A percentile compares a stretch with the other conserved stretches of the same genome.
Evolutionary conservation across 2,329 filamentous ascomycete genomes (phyloP).

Genomic region (Ascochyta fabae): DNA sequence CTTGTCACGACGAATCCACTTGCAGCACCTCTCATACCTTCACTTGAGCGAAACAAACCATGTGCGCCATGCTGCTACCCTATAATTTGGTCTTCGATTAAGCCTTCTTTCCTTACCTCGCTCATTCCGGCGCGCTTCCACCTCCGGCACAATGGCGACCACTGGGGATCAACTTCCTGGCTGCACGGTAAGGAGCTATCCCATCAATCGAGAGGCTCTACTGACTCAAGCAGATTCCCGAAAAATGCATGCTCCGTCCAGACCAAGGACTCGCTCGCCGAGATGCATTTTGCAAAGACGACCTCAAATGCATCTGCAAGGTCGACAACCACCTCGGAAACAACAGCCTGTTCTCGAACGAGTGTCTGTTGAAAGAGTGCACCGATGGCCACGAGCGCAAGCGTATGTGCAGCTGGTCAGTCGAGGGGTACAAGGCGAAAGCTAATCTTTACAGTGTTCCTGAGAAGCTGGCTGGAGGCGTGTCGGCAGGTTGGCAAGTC

Average conservation of each 20-base stretch:
- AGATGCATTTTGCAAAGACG: constrained; percentile 12
- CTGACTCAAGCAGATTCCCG: constrained; percentile 13
- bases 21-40: not conserved
- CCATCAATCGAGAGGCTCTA: not conserved
- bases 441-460: constrained; percentile 18
- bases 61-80: not conserved
- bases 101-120: not conserved
- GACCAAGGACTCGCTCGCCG: not conserved
- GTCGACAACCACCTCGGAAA: constrained; percentile 18
- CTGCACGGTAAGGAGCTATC: not conserved
- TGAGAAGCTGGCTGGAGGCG: constrained; percentile 15
- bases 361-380: constrained; percentile 23
- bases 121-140: not conserved
- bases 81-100: not conserved
- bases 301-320: constrained; percentile 27
- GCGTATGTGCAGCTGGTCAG: constrained; percentile 5
- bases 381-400: constrained; percentile 13
- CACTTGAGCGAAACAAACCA: not conserved
- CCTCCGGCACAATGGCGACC: not conserved
- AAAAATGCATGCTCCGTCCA: constrained; percentile 14
- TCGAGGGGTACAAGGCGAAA: too few relatives aligned
- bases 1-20: not conserved
- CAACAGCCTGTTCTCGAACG: constrained; percentile 21
- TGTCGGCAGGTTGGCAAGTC: constrained; percentile 10
- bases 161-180: not conserved